These are phyloP conservation scores for Phalaenopsis hybrid DNA, from an alignment of 116 monocot genomes.

Conservation along the genomic window DNA sequence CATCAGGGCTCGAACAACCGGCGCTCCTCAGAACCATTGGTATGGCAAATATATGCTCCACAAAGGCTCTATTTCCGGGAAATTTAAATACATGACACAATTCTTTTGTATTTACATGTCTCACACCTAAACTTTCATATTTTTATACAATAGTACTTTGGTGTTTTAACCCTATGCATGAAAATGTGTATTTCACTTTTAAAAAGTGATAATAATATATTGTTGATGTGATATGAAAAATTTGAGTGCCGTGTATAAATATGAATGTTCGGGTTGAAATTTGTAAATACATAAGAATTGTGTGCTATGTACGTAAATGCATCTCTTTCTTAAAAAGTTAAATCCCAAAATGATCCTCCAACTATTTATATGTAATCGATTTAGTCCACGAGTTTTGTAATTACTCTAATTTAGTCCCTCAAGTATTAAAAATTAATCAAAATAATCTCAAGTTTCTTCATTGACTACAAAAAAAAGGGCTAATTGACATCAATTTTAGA, in stretches of 20 bases:
- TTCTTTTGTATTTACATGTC: not conserved
- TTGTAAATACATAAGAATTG: not conserved
- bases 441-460: too few species aligned
- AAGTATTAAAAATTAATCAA: too few species aligned
- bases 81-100: too few species aligned
- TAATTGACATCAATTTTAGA: too few species aligned
- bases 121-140: not conserved
- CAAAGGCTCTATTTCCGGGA: not conserved
- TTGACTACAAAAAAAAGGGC: too few species aligned
- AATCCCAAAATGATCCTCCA: too few species aligned
- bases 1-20: conserved; percentile 84
- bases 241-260: not conserved
- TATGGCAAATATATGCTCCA: conserved; percentile 12
- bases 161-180: not conserved
- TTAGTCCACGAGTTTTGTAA: too few species aligned
- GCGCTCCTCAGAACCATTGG: conserved; percentile 99
- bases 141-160: not conserved
- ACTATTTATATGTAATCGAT: too few species aligned
- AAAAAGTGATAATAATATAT: too few species aligned
- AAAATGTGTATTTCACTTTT: not conserved
- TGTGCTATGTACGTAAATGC: not conserved
- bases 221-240: too few species aligned
- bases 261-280: not conserved
- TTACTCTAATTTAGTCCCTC: too few species aligned
- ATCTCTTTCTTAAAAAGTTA: too few species aligned